Conservation (phyloP, 2,329 filamentous ascomycete genomes). For the Paraphoma chrysanthemicola region DNA sequence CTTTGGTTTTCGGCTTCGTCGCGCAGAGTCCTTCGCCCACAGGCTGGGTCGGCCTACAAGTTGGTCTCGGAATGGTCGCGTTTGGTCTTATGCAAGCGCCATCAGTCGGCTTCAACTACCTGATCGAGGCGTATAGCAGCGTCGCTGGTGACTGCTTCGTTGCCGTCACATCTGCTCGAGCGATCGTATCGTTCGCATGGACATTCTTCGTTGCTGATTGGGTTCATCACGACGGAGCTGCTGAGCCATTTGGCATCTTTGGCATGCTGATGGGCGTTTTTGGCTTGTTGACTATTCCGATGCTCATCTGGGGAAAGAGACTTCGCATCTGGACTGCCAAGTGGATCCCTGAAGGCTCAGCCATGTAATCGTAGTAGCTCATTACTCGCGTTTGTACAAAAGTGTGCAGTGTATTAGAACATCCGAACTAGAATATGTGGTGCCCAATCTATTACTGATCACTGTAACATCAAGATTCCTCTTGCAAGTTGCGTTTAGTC, state of each 20-base stretch:
- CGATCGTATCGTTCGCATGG: conserved; percentile 62
- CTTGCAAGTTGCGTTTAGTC: too few relatives aligned
- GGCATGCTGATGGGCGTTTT: conserved; percentile 61
- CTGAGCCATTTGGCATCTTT: conserved; percentile 62
- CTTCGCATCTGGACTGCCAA: conserved; percentile 50
- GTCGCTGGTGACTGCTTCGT: conserved; percentile 62
- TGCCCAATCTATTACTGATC: too few relatives aligned
- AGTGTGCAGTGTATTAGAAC: too few relatives aligned
- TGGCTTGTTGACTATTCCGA: conserved; percentile 44
- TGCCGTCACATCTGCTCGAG: conserved; percentile 58
- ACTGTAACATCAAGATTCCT: too few relatives aligned
- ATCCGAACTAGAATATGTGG: too few relatives aligned
- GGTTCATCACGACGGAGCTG: conserved; percentile 52
- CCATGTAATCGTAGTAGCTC: conserved; percentile 9
- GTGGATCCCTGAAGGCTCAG: conserved; percentile 31
- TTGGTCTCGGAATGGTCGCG: conserved; percentile 49
- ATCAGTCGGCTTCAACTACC: conserved; percentile 53
- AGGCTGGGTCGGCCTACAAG: conserved; percentile 50
- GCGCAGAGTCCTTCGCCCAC: conserved; percentile 45
- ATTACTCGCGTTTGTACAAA: neutral
- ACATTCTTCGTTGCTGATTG: conserved; percentile 61
- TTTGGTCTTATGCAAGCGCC: conserved; percentile 53
- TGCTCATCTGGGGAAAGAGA: conserved; percentile 51
- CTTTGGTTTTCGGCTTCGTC: conserved; percentile 50
- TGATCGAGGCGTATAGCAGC: conserved; percentile 59